Conservation (phyloP, 306 rosid genomes). For the Cyamopsis tetragonoloba region DNA sequence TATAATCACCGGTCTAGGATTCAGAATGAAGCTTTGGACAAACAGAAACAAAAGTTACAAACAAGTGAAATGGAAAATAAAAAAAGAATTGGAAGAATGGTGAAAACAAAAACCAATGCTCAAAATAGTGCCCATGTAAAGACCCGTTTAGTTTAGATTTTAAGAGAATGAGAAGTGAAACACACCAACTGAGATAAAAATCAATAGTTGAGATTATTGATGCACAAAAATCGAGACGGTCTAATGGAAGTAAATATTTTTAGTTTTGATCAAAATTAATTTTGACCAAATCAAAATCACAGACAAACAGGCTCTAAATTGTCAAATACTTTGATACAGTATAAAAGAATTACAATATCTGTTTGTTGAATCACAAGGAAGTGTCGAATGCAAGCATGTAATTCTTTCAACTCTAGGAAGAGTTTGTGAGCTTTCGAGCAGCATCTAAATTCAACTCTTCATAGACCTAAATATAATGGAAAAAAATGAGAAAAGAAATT, state of each 20-base stretch:
- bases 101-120: not conserved
- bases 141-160: too few relatives aligned
- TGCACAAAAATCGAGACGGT: too few relatives aligned
- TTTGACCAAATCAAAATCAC: too few relatives aligned
- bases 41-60: not conserved
- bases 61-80: not conserved
- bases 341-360: slow-evolving; percentile 28
- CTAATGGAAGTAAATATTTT: too few relatives aligned
- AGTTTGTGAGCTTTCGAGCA: slow-evolving; percentile 48
- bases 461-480: slow-evolving; percentile 38
- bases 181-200: too few relatives aligned
- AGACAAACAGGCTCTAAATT: not conserved
- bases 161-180: too few relatives aligned
- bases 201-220: too few relatives aligned
- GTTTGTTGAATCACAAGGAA: slow-evolving; percentile 21
- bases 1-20: not conserved
- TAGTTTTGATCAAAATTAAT: too few relatives aligned
- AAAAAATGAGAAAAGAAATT: not conserved
- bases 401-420: slow-evolving; percentile 30
- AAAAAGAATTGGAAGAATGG: not conserved
- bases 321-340: slow-evolving; percentile 17
- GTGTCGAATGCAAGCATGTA: not conserved
- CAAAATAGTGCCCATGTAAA: too few relatives aligned
- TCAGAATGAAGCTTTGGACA: not conserved
- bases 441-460: slow-evolving; percentile 74